Conservation (phyloP, 2,329 filamentous ascomycete species). For the Venturiaceae sp. region DNA sequence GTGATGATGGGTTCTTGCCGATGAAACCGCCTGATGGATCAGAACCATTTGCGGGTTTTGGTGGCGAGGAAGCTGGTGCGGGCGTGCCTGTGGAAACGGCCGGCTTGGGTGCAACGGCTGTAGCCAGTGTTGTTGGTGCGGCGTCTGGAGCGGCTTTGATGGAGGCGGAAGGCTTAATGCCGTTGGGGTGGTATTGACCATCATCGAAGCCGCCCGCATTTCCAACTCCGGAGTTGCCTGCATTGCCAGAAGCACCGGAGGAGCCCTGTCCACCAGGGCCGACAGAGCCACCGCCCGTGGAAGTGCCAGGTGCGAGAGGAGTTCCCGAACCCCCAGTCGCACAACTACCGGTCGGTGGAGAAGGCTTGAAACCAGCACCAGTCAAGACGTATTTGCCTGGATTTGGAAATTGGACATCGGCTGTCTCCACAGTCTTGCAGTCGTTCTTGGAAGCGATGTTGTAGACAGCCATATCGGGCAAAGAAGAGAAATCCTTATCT, state of each 20-base stretch:
- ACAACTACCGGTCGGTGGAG: conserved; percentile 18
- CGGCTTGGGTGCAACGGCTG: not conserved
- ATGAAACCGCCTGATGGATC: not conserved
- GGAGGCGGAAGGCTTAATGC: not conserved
- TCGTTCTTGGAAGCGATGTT: conserved; percentile 47
- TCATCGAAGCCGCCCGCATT: not conserved
- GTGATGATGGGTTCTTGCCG: not conserved
- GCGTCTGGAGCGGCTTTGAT: not conserved
- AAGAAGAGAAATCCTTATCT: conserved; percentile 39
- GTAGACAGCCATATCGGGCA: conserved; percentile 67
- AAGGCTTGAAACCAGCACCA: conserved; percentile 14
- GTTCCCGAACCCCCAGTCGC: not conserved
- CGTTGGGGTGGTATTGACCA: not conserved
- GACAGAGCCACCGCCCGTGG: not conserved
- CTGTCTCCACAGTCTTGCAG: conserved; percentile 45
- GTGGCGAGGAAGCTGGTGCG: not conserved
- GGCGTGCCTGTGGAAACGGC: not conserved
- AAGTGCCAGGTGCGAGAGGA: not conserved
- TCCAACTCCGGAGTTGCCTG: not conserved
- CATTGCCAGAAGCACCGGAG: not conserved
- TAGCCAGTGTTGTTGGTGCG: not conserved
- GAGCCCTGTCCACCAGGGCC: not conserved
- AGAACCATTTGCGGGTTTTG: not conserved
- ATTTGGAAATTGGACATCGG: conserved; percentile 58
- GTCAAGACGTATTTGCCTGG: conserved; percentile 49